These are phyloP conservation scores for Parastagonospora avenae DNA, from an alignment of 2,329 filamentous ascomycete species.

Conservation along the genomic window DNA sequence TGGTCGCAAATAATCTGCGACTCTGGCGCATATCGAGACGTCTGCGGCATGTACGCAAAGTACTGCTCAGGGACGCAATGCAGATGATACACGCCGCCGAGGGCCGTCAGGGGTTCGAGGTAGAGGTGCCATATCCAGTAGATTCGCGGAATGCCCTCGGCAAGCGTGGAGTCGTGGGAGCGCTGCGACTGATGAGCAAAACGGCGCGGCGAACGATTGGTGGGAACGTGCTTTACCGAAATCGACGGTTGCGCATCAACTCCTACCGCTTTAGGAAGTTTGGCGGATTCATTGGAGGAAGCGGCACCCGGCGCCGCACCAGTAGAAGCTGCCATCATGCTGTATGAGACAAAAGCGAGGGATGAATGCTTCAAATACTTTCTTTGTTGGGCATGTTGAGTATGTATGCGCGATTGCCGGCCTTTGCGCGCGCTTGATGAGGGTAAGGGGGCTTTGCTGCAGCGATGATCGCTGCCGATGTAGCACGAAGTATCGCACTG, in stretches of 20 bases:
- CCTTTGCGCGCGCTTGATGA: too few species aligned
- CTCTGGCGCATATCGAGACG: conserved; percentile 49
- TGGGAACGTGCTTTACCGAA: conserved; percentile 6
- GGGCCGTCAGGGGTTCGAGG: conserved; percentile 65
- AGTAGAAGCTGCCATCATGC: neutral
- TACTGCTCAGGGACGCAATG: conserved; percentile 59
- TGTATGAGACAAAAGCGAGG: neutral
- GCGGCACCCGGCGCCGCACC: neutral
- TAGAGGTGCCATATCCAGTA: conserved; percentile 77
- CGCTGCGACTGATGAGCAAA: neutral
- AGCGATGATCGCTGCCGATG: too few species aligned
- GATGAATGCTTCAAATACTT: too few species aligned
- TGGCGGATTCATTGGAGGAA: neutral
- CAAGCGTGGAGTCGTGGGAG: too few species aligned
- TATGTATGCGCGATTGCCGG: too few species aligned
- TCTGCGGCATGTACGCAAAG: conserved; percentile 64
- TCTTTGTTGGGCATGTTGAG: neutral
- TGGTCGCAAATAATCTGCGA: conserved; percentile 68
- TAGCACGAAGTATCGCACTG: too few species aligned
- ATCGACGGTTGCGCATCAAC: neutral
- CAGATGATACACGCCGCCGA: conserved; percentile 60
- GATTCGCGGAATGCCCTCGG: conserved; percentile 52
- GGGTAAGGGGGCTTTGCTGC: too few species aligned
- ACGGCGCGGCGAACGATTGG: conserved; percentile 2
- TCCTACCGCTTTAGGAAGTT: conserved; percentile 5